Percentiles rank a stretch among this genome's conserved stretches.
Evolutionary conservation across 2,329 filamentous ascomycete genomes (phyloP).

Genomic region (Fonsecaea pedrosoi): DNA sequence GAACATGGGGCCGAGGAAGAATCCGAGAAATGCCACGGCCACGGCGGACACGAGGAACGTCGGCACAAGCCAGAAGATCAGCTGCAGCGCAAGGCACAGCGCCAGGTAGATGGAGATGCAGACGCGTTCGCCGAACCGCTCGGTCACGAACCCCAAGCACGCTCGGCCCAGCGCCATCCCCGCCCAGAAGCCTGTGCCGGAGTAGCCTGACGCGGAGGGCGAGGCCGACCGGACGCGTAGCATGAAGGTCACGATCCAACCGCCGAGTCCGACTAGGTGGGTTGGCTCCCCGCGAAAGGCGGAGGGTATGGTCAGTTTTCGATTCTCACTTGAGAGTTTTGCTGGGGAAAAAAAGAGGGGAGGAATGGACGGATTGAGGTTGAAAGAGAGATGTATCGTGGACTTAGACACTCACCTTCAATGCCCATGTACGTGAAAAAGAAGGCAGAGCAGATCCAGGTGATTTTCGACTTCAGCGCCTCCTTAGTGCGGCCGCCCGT

Average conservation of each 20-base stretch:
- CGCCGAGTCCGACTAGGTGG: conserved; percentile 56
- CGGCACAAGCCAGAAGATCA: conserved; percentile 81
- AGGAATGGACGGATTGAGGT: not conserved
- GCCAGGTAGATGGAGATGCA: conserved; percentile 68
- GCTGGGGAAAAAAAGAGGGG: not conserved
- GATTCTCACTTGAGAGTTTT: too few species aligned
- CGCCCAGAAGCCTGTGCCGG: conserved; percentile 76
- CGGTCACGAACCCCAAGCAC: conserved; percentile 73
- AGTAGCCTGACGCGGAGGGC: conserved; percentile 75
- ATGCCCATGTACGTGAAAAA: conserved; percentile 75
- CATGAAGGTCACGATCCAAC: conserved; percentile 83
- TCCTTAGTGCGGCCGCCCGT: conserved; percentile 48
- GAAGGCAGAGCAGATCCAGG: conserved; percentile 75
- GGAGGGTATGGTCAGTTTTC: not conserved
- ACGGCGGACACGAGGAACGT: conserved; percentile 74
- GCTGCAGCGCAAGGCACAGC: conserved; percentile 66
- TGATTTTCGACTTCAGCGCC: conserved; percentile 53
- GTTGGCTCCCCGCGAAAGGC: too few species aligned
- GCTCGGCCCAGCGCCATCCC: conserved; percentile 76
- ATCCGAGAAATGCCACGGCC: conserved; percentile 72
- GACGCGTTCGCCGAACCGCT: conserved; percentile 69
- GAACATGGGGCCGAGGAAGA: conserved; percentile 79
- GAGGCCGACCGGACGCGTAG: conserved; percentile 73
- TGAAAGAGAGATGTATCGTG: not conserved
- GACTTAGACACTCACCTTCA: conserved; percentile 62